These are phyloP conservation scores for Teratosphaeria pseudoeucalypti DNA, from an alignment of 2,329 filamentous ascomycete species.

Conservation along the genomic window DNA sequence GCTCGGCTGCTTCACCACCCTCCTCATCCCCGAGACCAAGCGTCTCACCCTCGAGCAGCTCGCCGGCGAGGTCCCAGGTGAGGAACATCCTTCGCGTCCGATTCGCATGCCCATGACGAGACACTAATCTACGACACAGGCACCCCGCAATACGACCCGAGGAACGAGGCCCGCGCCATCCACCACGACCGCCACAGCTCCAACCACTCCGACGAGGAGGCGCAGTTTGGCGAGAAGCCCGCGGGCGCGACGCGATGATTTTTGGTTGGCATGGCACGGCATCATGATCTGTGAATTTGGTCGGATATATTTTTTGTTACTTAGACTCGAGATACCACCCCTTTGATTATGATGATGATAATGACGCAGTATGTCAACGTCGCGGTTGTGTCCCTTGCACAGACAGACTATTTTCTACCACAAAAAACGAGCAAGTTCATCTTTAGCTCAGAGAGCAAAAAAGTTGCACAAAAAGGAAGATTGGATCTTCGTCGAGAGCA, in stretches of 20 bases:
- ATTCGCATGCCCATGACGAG: too few species aligned
- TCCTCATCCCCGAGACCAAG: conserved; percentile 68
- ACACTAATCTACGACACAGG: conserved; percentile 25
- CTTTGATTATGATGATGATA: too few species aligned
- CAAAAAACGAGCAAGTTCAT: too few species aligned
- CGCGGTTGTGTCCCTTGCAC: background rate
- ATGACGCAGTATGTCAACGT: background rate
- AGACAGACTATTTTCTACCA: background rate
- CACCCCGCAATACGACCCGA: conserved; percentile 37
- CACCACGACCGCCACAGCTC: background rate
- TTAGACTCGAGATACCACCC: background rate
- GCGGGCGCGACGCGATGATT: background rate
- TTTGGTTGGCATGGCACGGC: background rate
- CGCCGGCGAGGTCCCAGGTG: conserved; percentile 49
- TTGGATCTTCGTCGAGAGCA: background rate
- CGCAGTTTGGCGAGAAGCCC: background rate
- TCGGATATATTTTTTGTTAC: background rate
- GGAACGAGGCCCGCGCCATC: conserved; percentile 1
- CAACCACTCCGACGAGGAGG: conserved; percentile 1
- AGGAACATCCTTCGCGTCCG: too few species aligned
- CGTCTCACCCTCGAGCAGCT: conserved; percentile 62
- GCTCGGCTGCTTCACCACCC: conserved; percentile 54
- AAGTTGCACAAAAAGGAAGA: too few species aligned
- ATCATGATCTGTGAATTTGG: background rate
- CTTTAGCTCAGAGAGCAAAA: too few species aligned